Evolutionary conservation across 768 basidiomycete species (phyloP), one percentile per base, ranked within the genome.

Genomic region (Boletus tylopilopsis): DNA sequence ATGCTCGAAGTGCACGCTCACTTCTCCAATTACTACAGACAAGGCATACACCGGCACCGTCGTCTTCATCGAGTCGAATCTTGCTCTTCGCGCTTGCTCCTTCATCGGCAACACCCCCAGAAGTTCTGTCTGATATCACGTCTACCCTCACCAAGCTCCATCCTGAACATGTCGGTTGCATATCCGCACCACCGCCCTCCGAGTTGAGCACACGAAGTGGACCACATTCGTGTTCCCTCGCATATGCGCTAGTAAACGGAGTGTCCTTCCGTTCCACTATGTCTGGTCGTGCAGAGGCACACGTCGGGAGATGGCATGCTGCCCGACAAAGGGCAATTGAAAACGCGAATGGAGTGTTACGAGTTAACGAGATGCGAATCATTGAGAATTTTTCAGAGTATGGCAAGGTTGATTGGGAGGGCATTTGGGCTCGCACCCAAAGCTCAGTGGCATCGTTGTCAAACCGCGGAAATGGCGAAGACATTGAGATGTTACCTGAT

Each of bases 241-340:
- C 80, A 1, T 78, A 85, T 44, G 73, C 80, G 44, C 56, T 71
- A 2, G 51, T 64, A 0, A 44, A 61, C 8, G 76, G 76, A 11
- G 67, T 72, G 1, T 67, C 77, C 1, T 89, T 89, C 58, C 74
- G 76, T n/a, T 87, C 86, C 9, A 74, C 73, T 1, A 77, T 89
- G 45, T 76, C 77, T 1, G 87, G 88, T 11, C 71, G 71, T 40
- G 64, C 70, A n/a, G 70, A 77, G 15, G 64, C 76, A 3, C 83
- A 85, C 58, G 86, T 90, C 12, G 88, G 88, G 24, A 73, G 86
- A 39, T 84, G 84, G 84, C 84, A 86, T 61, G 75, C 84, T 16
- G 77, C 51, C 71, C 75, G 57, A 71, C 69, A 55, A 56, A 64
- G 30, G 57, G 62, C 23, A 42, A 18, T 10, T 13, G 47, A 46